These are phyloP conservation scores for Allomyces javanicus DNA, from an alignment of 192 early-diverging fungal genomes.

Conservation along the genomic window DNA sequence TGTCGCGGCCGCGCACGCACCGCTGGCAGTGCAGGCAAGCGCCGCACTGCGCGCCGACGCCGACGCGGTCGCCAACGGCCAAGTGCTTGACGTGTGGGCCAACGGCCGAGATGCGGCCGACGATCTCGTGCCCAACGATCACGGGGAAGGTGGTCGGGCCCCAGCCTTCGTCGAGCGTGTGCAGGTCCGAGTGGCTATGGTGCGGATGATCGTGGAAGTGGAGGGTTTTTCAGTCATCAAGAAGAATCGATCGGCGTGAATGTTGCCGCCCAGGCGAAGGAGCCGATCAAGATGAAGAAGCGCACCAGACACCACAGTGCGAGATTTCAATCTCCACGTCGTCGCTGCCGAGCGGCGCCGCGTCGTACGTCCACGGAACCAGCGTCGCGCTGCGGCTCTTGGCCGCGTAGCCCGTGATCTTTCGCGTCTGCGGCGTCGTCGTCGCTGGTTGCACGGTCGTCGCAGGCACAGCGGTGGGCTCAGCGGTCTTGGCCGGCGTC, in stretches of 20 bases:
- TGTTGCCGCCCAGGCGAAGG: too few species aligned
- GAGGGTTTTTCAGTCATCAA: too few species aligned
- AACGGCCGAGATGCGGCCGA: slow-evolving; percentile 37
- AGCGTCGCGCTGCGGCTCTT: not conserved
- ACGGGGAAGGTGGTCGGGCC: slow-evolving; percentile 14
- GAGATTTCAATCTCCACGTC: slow-evolving; percentile 26
- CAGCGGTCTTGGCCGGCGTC: too few species aligned
- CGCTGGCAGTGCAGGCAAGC: slow-evolving; percentile 33
- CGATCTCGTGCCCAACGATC: slow-evolving; percentile 49
- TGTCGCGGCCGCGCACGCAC: slow-evolving; percentile 24
- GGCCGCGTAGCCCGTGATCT: not conserved
- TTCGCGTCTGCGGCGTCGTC: not conserved
- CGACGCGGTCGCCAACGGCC: slow-evolving; percentile 38
- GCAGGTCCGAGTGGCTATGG: slow-evolving; percentile 48
- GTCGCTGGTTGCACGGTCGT: too few species aligned
- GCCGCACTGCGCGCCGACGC: slow-evolving; percentile 43
- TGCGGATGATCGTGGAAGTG: not conserved
- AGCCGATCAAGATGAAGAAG: too few species aligned
- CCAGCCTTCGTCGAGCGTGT: slow-evolving; percentile 32
- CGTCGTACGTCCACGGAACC: slow-evolving; percentile 8
- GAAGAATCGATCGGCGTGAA: too few species aligned
- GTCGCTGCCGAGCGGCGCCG: slow-evolving; percentile 15
- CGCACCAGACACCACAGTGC: slow-evolving; percentile 22
- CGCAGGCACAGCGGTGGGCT: too few species aligned
- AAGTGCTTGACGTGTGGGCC: slow-evolving; percentile 30